Evolutionary conservation across 805 yeast genomes (phyloP).

Genomic region (Barnettozyma vustinii): DNA sequence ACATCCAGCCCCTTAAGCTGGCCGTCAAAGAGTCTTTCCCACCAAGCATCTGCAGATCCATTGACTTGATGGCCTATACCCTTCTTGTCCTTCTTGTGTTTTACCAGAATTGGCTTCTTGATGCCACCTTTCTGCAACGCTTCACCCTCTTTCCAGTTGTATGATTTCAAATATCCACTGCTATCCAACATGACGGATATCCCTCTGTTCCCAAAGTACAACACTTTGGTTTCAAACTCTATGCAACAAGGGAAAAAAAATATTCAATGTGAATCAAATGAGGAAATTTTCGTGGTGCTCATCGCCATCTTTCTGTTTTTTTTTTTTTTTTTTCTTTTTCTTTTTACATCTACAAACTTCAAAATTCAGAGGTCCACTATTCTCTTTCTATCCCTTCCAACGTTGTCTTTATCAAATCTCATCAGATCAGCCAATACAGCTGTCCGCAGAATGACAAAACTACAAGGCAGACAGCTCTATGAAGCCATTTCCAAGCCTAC

Average conservation of each 20-base stretch:
- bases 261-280: background rate
- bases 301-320: background rate
- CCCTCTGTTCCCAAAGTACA: constrained; percentile 21
- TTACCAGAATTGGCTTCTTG: constrained; percentile 79
- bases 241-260: background rate
- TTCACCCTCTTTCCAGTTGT: constrained; percentile 92
- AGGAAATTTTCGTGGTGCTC: constrained; percentile 15
- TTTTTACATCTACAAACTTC: background rate
- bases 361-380: background rate
- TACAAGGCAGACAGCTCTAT: constrained; percentile 63
- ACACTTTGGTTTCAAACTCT: background rate
- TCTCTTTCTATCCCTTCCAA: background rate
- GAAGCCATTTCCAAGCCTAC: constrained; percentile 68
- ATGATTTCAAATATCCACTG: constrained; percentile 60
- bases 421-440: constrained; percentile 27
- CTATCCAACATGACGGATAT: constrained; percentile 52
- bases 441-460: constrained; percentile 17
- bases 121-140: constrained; percentile 77
- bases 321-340: background rate
- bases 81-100: constrained; percentile 84
- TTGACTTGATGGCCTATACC: constrained; percentile 75
- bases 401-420: constrained; percentile 1
- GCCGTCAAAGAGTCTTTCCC: constrained; percentile 95
- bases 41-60: constrained; percentile 78
- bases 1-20: constrained; percentile 78